Percentiles rank a stretch among this genome's conserved stretches.
phyloP scores from a whole-genome alignment of 257 asterid species.

The Sherardia arvensis region DNA sequence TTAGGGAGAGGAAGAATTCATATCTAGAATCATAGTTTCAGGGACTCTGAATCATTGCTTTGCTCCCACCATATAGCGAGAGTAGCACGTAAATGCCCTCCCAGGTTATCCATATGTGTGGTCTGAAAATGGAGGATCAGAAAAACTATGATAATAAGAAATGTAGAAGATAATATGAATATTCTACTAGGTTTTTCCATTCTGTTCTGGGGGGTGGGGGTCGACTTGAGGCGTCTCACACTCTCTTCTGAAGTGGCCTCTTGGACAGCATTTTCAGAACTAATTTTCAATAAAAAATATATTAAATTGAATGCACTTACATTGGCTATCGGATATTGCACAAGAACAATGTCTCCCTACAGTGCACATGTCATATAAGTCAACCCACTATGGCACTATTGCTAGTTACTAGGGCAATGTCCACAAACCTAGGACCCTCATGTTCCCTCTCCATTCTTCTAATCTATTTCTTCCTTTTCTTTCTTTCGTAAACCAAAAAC shows the following conservation, averaged over 20 bases:
- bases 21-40: conserved; percentile 7
- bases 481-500: not conserved
- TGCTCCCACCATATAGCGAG: not conserved
- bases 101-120: not conserved
- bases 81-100: not conserved
- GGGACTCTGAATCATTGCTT: conserved; percentile 1
- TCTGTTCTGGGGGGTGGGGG: not conserved
- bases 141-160: not conserved
- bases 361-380: conserved; percentile 5
- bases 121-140: not conserved
- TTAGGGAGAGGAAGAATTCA: not conserved
- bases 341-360: conserved; percentile 14
- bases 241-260: not conserved
- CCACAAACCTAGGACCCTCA: conserved; percentile 21
- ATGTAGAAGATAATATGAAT: not conserved
- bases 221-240: not conserved
- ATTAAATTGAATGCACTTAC: conserved; percentile 6
- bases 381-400: conserved; percentile 15
- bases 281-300: not conserved
- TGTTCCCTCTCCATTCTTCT: not conserved
- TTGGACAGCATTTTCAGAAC: not conserved
- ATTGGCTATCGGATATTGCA: conserved; percentile 1
- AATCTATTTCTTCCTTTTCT: not conserved
- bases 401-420: conserved; percentile 3
- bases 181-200: not conserved